Evolutionary conservation across 75 land plant species (phyloP), one percentile per base, ranked within the genome.

Genomic region (Pinus tabuliformis): DNA sequence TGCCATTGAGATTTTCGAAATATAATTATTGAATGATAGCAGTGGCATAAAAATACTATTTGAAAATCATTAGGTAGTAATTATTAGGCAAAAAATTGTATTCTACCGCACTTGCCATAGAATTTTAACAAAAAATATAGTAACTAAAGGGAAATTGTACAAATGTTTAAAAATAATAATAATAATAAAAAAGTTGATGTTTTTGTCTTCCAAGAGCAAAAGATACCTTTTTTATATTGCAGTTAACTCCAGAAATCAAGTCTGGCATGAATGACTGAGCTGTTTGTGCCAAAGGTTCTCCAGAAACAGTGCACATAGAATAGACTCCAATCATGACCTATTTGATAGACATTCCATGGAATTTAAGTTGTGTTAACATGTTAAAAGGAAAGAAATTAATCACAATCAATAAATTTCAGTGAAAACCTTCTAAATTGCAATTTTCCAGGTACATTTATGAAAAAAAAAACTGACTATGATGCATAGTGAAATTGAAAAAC

Each of bases 211-310:
- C 7, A 11, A 20, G 37, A 21, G 65, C 13, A 54, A 22, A 13
- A 56, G 65, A 60, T 56, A 96, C 99, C 95, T 92, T 92, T 68
- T 52, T 36, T 73, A 92, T 79, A 79, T 88, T 96, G 52, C 87
- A 88, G 56, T 91, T 85, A 56, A 75, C 70, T 68, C 99, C 99
- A 77, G 89, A 81, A 21, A 96, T 79, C 77, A 94, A 75, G 76
- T 84, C 94, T 28, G 99, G 99, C 95, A 96, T 96, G 75, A 96
- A 94, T 5, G 99, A 96, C 73, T 93, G 99, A 1, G 99, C 99
- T 59, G 99, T 96, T 84, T 96, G 97, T 33, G 98, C 89, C 17
- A 94, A 89, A 24, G 99, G 97, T 66, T 96, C 97, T 56, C 97
- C 97, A 78, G 88, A 96, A 14, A 94, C 97, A 62, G 91, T 76